These are phyloP conservation scores for Trichoderma sp. DNA, from an alignment of 2,329 filamentous ascomycete genomes.

Conservation along the genomic window DNA sequence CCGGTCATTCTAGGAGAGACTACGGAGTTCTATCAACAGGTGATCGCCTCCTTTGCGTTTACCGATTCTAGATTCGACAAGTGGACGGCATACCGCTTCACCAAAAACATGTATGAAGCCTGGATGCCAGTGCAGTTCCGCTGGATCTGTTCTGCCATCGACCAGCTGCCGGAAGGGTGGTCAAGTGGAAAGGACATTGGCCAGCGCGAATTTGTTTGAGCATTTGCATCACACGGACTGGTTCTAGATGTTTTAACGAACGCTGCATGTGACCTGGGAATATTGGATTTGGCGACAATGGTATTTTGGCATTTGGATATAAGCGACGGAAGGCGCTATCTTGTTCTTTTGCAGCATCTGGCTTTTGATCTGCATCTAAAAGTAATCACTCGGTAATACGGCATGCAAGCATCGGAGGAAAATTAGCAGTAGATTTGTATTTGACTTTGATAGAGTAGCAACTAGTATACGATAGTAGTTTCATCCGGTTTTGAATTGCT, in stretches of 20 bases:
- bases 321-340: neutral
- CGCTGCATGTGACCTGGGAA: too few relatives aligned
- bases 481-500: neutral
- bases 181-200: neutral
- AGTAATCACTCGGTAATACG: neutral
- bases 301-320: neutral
- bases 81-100: slow-evolving; percentile 21
- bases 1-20: slow-evolving; percentile 40
- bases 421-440: neutral
- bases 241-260: neutral
- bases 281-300: neutral
- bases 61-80: slow-evolving; percentile 25
- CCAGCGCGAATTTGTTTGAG: neutral
- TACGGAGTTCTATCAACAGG: slow-evolving; percentile 43
- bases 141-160: slow-evolving; percentile 24
- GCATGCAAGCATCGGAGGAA: neutral
- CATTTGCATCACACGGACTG: neutral
- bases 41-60: slow-evolving; percentile 40
- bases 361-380: neutral
- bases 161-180: slow-evolving; percentile 14
- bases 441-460: neutral
- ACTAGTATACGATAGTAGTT: neutral
- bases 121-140: slow-evolving; percentile 24
- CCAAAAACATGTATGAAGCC: slow-evolving; percentile 18
- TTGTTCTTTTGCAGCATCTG: neutral